These are phyloP conservation scores for Shiraia sp. DNA, from an alignment of 2,329 filamentous ascomycete species.

Conservation along the genomic window DNA sequence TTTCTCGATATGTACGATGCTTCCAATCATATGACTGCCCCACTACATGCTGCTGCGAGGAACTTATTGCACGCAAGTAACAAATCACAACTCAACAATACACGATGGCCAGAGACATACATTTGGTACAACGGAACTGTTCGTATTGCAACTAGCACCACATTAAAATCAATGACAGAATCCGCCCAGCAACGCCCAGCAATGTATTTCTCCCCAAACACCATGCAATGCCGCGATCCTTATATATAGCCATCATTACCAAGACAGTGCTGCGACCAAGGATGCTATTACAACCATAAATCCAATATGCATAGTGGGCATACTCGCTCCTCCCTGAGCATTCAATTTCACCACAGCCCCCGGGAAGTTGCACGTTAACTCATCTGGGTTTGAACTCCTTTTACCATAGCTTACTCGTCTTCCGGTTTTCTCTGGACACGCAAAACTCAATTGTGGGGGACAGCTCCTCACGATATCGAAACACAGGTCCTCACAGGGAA, in stretches of 20 bases:
- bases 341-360: conserved; percentile 47
- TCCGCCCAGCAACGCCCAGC: too few relatives aligned
- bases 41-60: too few relatives aligned
- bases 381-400: conserved; percentile 13
- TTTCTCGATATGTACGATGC: too few relatives aligned
- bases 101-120: too few relatives aligned
- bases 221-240: neutral
- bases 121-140: too few relatives aligned
- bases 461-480: conserved; percentile 84
- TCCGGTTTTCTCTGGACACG: conserved; percentile 63
- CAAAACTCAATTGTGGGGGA: conserved; percentile 74
- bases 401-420: conserved; percentile 29
- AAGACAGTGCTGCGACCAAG: conserved; percentile 8
- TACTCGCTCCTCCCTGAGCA: conserved; percentile 17
- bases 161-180: too few relatives aligned
- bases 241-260: conserved; percentile 1
- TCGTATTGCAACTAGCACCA: too few relatives aligned
- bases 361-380: conserved; percentile 46
- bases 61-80: too few relatives aligned
- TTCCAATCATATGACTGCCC: too few relatives aligned
- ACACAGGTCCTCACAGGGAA: conserved; percentile 87
- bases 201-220: too few relatives aligned
- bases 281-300: conserved; percentile 12
- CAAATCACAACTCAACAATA: too few relatives aligned
- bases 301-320: neutral